These are phyloP conservation scores for Artemisia annua DNA, from an alignment of 129 eudicot genomes.

Conservation along the genomic window DNA sequence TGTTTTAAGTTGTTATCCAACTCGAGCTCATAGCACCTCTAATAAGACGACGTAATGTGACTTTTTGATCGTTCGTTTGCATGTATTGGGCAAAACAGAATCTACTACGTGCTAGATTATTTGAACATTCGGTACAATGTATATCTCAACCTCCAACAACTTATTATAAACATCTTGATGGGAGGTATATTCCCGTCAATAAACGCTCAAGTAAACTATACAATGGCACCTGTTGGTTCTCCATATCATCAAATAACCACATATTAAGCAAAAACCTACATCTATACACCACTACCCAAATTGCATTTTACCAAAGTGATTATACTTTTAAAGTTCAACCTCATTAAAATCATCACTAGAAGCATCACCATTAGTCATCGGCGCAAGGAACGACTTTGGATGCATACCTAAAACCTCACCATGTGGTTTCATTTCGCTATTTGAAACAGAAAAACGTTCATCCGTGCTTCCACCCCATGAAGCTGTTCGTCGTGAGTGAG, in stretches of 20 bases:
- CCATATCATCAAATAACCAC: conserved; percentile 22
- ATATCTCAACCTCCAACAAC: neutral
- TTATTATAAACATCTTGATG: conserved; percentile 20
- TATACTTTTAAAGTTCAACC: conserved; percentile 56
- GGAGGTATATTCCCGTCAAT: conserved; percentile 6
- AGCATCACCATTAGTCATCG: conserved; percentile 44
- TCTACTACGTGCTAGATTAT: conserved; percentile 22
- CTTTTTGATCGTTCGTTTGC: neutral
- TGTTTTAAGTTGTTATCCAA: too few relatives aligned
- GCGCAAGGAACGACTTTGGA: conserved; percentile 34
- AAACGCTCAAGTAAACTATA: conserved; percentile 48
- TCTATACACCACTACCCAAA: conserved; percentile 10
- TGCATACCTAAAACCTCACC: conserved; percentile 56
- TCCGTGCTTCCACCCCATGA: conserved; percentile 80
- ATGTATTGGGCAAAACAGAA: neutral
- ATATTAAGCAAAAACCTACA: conserved; percentile 30
- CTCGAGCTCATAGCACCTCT: too few relatives aligned
- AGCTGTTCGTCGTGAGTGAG: conserved; percentile 72
- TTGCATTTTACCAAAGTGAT: neutral
- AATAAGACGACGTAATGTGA: too few relatives aligned
- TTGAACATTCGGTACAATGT: conserved; percentile 1
- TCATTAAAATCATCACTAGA: conserved; percentile 76
- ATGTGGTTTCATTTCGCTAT: conserved; percentile 40
- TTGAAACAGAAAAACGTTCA: conserved; percentile 39
- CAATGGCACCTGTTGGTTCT: conserved; percentile 26